phyloP scores from a whole-genome alignment of 768 basidiomycete genomes.

The Xanthoconium purpureum region DNA sequence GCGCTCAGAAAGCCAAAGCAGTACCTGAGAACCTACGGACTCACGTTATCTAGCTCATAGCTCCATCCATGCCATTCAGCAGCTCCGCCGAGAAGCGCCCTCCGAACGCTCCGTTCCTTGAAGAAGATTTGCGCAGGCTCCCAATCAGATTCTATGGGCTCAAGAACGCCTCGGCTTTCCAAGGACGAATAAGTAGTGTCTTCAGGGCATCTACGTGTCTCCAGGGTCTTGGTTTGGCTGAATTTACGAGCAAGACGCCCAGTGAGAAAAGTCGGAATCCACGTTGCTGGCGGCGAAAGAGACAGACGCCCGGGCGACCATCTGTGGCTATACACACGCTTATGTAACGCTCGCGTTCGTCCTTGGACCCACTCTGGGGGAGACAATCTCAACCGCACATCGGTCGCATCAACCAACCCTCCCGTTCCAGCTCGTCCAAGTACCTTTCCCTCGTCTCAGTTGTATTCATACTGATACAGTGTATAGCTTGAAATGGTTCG shows the following conservation, averaged over 20 bases:
- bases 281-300: conserved; percentile 73
- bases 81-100: conserved; percentile 50
- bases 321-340: too few relatives aligned
- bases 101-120: conserved; percentile 53
- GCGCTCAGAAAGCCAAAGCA: background rate
- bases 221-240: conserved; percentile 71
- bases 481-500: too few relatives aligned
- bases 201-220: conserved; percentile 64
- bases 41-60: conserved; percentile 57
- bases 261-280: conserved; percentile 79
- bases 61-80: conserved; percentile 70
- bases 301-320: conserved; percentile 64
- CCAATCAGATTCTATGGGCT: conserved; percentile 58
- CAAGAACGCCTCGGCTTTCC: conserved; percentile 45
- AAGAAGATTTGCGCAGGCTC: conserved; percentile 62
- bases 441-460: too few relatives aligned
- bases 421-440: too few relatives aligned
- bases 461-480: too few relatives aligned
- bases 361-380: too few relatives aligned
- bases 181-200: conserved; percentile 50
- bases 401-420: too few relatives aligned
- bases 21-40: conserved; percentile 8
- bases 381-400: too few relatives aligned
- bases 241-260: conserved; percentile 67
- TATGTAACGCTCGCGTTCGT: too few relatives aligned